phyloP scores from a whole-genome alignment of 495 filamentous ascomycete species.

The Hapsidospora chrysogenum region DNA sequence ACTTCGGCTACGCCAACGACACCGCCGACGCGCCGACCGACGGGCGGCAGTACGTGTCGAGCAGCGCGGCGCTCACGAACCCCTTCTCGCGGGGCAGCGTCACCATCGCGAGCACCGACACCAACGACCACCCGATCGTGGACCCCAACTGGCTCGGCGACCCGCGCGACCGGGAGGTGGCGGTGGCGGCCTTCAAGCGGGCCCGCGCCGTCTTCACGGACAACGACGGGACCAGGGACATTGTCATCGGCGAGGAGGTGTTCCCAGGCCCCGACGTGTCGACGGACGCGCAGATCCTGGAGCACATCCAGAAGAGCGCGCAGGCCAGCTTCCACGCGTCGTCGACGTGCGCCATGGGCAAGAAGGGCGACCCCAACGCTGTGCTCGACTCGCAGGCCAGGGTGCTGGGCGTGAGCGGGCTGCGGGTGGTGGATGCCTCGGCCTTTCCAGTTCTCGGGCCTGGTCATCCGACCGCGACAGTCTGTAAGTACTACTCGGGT shows the following conservation, averaged over 20 bases:
- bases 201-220: constrained; percentile 20
- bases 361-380: constrained; percentile 23
- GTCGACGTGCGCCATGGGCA: constrained; percentile 37
- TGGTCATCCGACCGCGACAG: constrained; percentile 25
- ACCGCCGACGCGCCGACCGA: constrained; percentile 21
- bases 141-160: constrained; percentile 29
- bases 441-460: constrained; percentile 39
- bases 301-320: constrained; percentile 19
- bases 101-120: constrained; percentile 26
- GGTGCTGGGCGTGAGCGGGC: constrained; percentile 31
- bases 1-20: constrained; percentile 8
- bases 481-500: too few relatives aligned
- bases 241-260: constrained; percentile 19
- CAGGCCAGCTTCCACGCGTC: constrained; percentile 32
- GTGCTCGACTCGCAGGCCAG: constrained; percentile 35
- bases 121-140: constrained; percentile 23
- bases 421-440: constrained; percentile 44
- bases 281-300: constrained; percentile 28
- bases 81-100: constrained; percentile 37
- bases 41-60: constrained; percentile 24
- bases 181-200: constrained; percentile 27
- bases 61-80: constrained; percentile 18
- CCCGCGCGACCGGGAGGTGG: constrained; percentile 24
- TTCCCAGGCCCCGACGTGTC: constrained; percentile 24
- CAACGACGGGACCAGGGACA: constrained; percentile 5